phyloP scores from a whole-genome alignment of 345 rosid species.

The Syzygium oleosum region DNA sequence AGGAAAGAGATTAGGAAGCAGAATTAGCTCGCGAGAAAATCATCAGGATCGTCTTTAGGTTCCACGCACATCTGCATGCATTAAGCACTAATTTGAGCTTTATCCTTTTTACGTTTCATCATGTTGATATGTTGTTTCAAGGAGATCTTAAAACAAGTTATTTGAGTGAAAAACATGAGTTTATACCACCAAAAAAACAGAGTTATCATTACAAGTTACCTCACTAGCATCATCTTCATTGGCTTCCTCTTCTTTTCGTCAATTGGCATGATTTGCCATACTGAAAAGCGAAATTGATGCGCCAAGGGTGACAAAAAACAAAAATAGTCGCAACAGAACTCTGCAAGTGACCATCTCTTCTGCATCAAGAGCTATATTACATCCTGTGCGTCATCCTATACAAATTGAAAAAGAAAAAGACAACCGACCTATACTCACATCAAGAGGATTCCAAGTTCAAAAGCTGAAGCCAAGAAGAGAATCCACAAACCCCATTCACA shows the following conservation, averaged over 20 bases:
- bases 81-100: not conserved
- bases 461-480: slow-evolving; percentile 17
- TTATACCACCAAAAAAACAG: not conserved
- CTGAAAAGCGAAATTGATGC: not conserved
- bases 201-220: not conserved
- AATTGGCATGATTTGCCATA: not conserved
- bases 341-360: not conserved
- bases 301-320: not conserved
- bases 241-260: not conserved
- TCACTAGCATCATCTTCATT: not conserved
- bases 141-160: not conserved
- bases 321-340: not conserved
- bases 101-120: not conserved
- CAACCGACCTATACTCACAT: slow-evolving; percentile 21
- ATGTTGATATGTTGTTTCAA: not conserved
- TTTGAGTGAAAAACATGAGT: not conserved
- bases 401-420: slow-evolving; percentile 13
- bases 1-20: not conserved
- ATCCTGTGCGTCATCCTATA: slow-evolving; percentile 32
- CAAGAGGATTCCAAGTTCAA: slow-evolving; percentile 18
- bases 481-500: slow-evolving; percentile 39
- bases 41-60: not conserved
- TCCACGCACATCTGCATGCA: not conserved
- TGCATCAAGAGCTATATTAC: slow-evolving; percentile 1
- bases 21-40: not conserved